These are phyloP conservation scores for Suillus cothurnatus DNA, from an alignment of 768 basidiomycete genomes.

Conservation along the genomic window DNA sequence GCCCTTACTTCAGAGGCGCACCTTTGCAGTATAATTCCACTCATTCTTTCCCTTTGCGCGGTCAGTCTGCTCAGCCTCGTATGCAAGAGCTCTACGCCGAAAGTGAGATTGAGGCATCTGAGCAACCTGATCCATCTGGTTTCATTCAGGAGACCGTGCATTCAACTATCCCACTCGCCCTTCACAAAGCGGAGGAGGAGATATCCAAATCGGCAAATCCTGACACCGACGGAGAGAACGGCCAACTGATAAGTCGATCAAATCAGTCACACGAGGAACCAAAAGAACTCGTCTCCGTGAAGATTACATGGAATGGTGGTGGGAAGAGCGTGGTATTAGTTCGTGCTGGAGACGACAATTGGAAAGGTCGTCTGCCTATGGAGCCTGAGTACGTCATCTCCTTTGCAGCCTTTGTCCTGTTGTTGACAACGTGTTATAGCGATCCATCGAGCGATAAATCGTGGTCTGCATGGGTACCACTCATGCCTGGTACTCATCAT, in stretches of 20 bases:
- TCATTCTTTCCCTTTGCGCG: slow-evolving; percentile 41
- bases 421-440: slow-evolving; percentile 25
- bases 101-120: slow-evolving; percentile 34
- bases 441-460: slow-evolving; percentile 36
- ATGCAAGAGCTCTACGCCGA: slow-evolving; percentile 50
- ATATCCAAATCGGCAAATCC: slow-evolving; percentile 18
- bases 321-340: slow-evolving; percentile 67
- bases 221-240: slow-evolving; percentile 19
- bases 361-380: slow-evolving; percentile 72
- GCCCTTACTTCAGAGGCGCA: slow-evolving; percentile 37
- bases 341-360: slow-evolving; percentile 73
- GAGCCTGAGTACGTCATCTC: slow-evolving; percentile 54
- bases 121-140: slow-evolving; percentile 31
- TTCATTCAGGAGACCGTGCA: slow-evolving; percentile 62
- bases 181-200: slow-evolving; percentile 40
- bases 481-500: slow-evolving; percentile 90
- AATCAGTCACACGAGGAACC: slow-evolving; percentile 23
- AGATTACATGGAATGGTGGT: slow-evolving; percentile 66
- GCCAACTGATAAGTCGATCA: slow-evolving; percentile 22
- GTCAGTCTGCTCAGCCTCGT: slow-evolving; percentile 38
- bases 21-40: slow-evolving; percentile 45
- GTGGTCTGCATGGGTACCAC: slow-evolving; percentile 44
- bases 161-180: slow-evolving; percentile 62
- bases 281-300: slow-evolving; percentile 42
- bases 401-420: slow-evolving; percentile 8